Percentiles rank a stretch among this genome's conserved stretches.
Evolutionary conservation across 805 yeast species (phyloP).

Genomic region (Metschnikowia lachancei): DNA sequence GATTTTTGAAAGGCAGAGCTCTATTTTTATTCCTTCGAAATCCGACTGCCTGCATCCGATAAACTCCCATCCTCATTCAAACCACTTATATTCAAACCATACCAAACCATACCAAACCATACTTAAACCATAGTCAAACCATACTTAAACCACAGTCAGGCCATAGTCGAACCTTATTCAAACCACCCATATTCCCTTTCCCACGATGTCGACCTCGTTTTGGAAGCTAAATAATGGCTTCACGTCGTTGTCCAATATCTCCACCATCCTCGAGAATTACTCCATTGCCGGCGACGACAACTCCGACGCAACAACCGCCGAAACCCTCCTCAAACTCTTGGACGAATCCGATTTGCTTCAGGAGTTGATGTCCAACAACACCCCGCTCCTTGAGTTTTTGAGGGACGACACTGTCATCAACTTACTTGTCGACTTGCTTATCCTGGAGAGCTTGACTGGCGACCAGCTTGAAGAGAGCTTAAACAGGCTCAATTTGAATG

Average conservation of each 20-base stretch:
- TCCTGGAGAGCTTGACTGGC: conserved; percentile 22
- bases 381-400: conserved; percentile 69
- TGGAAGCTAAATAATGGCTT: conserved; percentile 49
- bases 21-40: too few species aligned
- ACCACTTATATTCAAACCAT: too few species aligned
- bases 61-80: too few species aligned
- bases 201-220: conserved; percentile 43
- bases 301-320: conserved; percentile 19
- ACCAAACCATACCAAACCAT: too few species aligned
- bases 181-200: background rate
- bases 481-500: conserved; percentile 15
- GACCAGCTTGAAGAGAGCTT: conserved; percentile 19
- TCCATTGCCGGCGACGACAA: conserved; percentile 22
- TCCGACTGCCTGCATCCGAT: too few species aligned
- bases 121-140: too few species aligned
- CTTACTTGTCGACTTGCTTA: conserved; percentile 39
- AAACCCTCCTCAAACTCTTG: conserved; percentile 34
- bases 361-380: conserved; percentile 69
- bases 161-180: too few species aligned
- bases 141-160: too few species aligned
- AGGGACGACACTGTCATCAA: conserved; percentile 45
- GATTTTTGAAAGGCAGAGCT: background rate
- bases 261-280: conserved; percentile 38
- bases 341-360: conserved; percentile 45
- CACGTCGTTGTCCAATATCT: conserved; percentile 41